Evolutionary conservation across 164 flowering plant genomes (phyloP).

Genomic region (Tinospora cordifolia): DNA sequence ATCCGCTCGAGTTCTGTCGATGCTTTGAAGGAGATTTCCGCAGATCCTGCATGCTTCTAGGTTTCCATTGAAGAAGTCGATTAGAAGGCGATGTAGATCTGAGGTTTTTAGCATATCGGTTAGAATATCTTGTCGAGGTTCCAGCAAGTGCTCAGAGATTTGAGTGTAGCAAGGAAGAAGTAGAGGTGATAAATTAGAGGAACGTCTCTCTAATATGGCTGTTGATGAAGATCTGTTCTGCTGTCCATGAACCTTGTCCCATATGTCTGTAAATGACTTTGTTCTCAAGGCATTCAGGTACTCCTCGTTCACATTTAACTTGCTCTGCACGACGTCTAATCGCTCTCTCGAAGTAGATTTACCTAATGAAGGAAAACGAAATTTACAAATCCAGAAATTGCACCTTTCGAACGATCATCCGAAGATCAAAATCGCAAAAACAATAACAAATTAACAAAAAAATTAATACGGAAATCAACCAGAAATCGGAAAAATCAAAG

Average conservation of each 20-base stretch:
- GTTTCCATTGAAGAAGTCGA: constrained; percentile 52
- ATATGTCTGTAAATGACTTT: constrained; percentile 59
- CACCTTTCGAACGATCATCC: no score
- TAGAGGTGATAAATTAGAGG: constrained; percentile 15
- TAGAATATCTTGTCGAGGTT: constrained; percentile 50
- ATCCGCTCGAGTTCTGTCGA: constrained; percentile 43
- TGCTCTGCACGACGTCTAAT: constrained; percentile 23
- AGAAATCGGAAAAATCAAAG: not conserved
- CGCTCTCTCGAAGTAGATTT: not conserved
- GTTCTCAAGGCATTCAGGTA: constrained; percentile 73
- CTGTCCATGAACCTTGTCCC: constrained; percentile 40
- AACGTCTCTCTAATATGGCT: not conserved
- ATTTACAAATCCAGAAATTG: not conserved
- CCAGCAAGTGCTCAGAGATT: constrained; percentile 37
- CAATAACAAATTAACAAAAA: no score
- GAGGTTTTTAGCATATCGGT: constrained; percentile 22
- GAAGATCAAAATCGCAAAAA: no score
- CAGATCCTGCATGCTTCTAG: constrained; percentile 48
- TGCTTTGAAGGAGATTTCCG: constrained; percentile 37
- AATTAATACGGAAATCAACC: no score
- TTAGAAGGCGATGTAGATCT: constrained; percentile 34
- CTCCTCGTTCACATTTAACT: constrained; percentile 56
- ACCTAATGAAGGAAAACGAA: not conserved
- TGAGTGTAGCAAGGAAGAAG: constrained; percentile 17
- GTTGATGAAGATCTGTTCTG: not conserved